Conservation (phyloP, 805 yeast genomes). For the Tetrapisispora iriomotensis region DNA sequence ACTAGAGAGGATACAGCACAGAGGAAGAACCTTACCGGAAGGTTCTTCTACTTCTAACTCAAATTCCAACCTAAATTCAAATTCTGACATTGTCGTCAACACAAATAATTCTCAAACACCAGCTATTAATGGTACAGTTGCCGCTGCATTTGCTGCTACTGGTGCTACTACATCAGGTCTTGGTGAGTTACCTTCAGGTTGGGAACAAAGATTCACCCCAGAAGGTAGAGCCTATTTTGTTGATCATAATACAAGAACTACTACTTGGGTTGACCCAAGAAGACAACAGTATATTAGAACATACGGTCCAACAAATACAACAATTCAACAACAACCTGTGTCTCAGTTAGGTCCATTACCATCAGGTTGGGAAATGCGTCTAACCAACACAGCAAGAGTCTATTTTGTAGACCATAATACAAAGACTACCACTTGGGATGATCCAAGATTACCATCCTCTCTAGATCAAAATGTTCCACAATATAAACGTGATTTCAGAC, state of each 20-base stretch:
- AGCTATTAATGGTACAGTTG: constrained; percentile 43
- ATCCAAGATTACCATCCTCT: constrained; percentile 94
- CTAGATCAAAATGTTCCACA: constrained; percentile 98
- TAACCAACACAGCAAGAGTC: constrained; percentile 96
- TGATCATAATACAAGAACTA: constrained; percentile 98
- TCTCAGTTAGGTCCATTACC: constrained; percentile 97
- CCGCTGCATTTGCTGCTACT: constrained; percentile 56
- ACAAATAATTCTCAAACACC: constrained; percentile 39
- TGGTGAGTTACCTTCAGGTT: constrained; percentile 95
- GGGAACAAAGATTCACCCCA: constrained; percentile 98
- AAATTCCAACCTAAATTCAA: constrained; percentile 10
- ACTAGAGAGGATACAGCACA: constrained; percentile 82
- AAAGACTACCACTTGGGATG: constrained; percentile 99
- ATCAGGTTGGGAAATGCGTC: constrained; percentile 99
- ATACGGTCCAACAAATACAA: constrained; percentile 74
- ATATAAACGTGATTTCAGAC: constrained; percentile 96
- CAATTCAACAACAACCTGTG: constrained; percentile 96
- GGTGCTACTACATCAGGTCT: constrained; percentile 90
- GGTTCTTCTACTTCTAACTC: constrained; percentile 20
- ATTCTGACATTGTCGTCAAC: constrained; percentile 27
- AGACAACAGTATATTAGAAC: constrained; percentile 97
- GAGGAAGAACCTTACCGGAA: constrained; percentile 83
- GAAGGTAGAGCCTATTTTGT: constrained; percentile 98
- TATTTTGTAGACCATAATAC: constrained; percentile 98
- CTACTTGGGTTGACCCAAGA: constrained; percentile 99